phyloP scores from a whole-genome alignment of 768 basidiomycete genomes.

The Asterophora parasitica region DNA sequence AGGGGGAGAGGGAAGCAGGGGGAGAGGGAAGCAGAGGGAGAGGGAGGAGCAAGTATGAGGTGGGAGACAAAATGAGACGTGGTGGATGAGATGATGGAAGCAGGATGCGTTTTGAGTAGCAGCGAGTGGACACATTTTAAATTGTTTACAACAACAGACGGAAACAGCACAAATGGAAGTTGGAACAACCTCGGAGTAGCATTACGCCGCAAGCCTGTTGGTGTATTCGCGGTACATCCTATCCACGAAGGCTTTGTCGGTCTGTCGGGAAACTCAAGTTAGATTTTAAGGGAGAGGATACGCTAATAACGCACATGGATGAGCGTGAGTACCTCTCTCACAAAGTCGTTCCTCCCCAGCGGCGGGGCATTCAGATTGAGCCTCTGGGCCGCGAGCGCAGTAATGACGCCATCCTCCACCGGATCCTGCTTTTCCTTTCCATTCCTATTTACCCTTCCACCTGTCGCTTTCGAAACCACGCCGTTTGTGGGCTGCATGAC shows the following conservation, averaged over 20 bases:
- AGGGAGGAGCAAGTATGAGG: too few relatives aligned
- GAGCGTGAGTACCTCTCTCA: constrained; percentile 53
- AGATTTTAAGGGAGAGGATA: not conserved
- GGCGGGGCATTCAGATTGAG: constrained; percentile 18
- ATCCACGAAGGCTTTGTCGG: constrained; percentile 63
- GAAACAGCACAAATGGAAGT: not conserved
- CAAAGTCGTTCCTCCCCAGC: constrained; percentile 52
- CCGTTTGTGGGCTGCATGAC: constrained; percentile 2
- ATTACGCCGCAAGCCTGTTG: constrained; percentile 14
- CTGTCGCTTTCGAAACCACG: constrained; percentile 7
- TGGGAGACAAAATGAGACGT: not conserved
- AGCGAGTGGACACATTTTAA: not conserved
- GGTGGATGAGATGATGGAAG: not conserved
- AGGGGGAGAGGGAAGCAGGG: too few relatives aligned
- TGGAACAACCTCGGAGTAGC: not conserved
- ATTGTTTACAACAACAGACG: not conserved
- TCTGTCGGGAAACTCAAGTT: constrained; percentile 33
- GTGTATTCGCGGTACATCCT: constrained; percentile 51
- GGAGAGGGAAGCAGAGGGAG: too few relatives aligned
- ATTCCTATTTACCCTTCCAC: constrained; percentile 13
- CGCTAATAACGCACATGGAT: constrained; percentile 46
- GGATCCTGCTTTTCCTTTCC: constrained; percentile 13
- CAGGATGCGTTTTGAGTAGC: not conserved
- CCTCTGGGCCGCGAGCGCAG: constrained; percentile 19
- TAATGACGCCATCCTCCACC: constrained; percentile 27